phyloP scores from a whole-genome alignment of 805 yeast genomes.

The Ogataea pini region DNA sequence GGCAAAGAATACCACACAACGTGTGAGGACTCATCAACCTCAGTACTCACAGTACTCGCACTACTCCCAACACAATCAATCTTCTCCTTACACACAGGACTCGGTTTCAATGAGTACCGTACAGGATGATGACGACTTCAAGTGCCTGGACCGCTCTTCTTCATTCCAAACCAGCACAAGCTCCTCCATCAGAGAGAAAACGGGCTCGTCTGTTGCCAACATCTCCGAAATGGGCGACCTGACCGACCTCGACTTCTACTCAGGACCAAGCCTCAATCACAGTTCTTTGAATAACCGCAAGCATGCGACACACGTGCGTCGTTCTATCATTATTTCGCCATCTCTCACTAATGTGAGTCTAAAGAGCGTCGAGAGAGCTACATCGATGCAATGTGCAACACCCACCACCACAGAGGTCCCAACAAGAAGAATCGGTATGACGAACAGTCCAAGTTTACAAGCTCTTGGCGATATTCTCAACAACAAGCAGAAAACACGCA shows the following conservation, averaged over 20 bases:
- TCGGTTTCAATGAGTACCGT: slow-evolving; percentile 35
- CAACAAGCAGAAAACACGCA: slow-evolving; percentile 22
- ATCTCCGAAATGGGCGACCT: slow-evolving; percentile 20
- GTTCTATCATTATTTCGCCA: slow-evolving; percentile 35
- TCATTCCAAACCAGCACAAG: slow-evolving; percentile 40
- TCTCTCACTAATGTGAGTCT: slow-evolving; percentile 31
- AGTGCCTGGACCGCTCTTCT: slow-evolving; percentile 34
- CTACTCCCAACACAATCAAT: slow-evolving; percentile 11
- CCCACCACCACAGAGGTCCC: slow-evolving; percentile 31
- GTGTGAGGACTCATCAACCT: slow-evolving; percentile 5
- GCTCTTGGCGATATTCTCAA: slow-evolving; percentile 36
- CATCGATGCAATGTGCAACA: background rate
- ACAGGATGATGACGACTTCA: slow-evolving; percentile 38
- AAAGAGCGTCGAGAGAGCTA: background rate
- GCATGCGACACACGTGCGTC: slow-evolving; percentile 34
- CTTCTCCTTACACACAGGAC: slow-evolving; percentile 31
- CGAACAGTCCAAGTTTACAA: slow-evolving; percentile 39
- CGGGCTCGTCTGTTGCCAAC: slow-evolving; percentile 16
- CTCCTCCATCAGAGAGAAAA: slow-evolving; percentile 24
- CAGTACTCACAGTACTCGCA: slow-evolving; percentile 1
- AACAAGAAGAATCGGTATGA: slow-evolving; percentile 33
- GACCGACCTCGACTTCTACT: slow-evolving; percentile 24
- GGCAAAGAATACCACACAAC: slow-evolving; percentile 5
- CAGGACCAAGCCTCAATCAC: slow-evolving; percentile 33
- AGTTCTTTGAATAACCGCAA: slow-evolving; percentile 22